These are phyloP conservation scores for Alternaria dauci DNA, from an alignment of 2,329 filamentous ascomycete genomes.

Conservation along the genomic window DNA sequence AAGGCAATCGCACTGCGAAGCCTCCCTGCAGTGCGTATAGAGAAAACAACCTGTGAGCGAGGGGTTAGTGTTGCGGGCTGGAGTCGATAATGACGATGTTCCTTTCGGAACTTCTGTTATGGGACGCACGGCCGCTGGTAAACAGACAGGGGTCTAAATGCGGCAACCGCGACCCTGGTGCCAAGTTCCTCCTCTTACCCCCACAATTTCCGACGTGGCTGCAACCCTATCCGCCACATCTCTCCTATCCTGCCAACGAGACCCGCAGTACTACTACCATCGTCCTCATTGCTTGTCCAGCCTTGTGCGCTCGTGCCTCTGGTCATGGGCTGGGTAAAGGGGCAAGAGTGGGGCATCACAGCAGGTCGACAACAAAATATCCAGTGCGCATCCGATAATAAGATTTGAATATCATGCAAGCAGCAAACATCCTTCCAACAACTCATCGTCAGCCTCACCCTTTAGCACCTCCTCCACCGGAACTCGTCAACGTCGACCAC, in stretches of 20 bases:
- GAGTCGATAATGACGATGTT: constrained; percentile 37
- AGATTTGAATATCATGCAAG: constrained; percentile 12
- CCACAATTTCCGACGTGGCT: constrained; percentile 16
- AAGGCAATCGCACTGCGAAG: constrained; percentile 23
- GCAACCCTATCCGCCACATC: constrained; percentile 6
- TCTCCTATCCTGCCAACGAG: constrained; percentile 2
- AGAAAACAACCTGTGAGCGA: constrained; percentile 26
- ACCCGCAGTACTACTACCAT: background rate
- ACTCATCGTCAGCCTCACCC: background rate
- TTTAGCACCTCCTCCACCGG: constrained; percentile 18
- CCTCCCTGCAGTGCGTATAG: constrained; percentile 13
- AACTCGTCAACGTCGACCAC: constrained; percentile 7
- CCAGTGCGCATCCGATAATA: constrained; percentile 23
- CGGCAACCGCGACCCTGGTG: constrained; percentile 33
- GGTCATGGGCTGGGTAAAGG: background rate
- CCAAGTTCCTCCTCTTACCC: constrained; percentile 13
- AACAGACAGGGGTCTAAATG: constrained; percentile 40
- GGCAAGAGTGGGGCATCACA: constrained; percentile 3
- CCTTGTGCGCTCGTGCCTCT: background rate
- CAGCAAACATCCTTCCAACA: constrained; percentile 8
- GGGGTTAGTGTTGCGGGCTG: constrained; percentile 21
- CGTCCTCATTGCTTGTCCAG: background rate
- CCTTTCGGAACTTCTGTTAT: constrained; percentile 26
- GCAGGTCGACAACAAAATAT: background rate
- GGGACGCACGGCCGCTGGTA: constrained; percentile 30